Conservation (phyloP, 2,329 filamentous ascomycete species). For the Talaromyces sp. region DNA sequence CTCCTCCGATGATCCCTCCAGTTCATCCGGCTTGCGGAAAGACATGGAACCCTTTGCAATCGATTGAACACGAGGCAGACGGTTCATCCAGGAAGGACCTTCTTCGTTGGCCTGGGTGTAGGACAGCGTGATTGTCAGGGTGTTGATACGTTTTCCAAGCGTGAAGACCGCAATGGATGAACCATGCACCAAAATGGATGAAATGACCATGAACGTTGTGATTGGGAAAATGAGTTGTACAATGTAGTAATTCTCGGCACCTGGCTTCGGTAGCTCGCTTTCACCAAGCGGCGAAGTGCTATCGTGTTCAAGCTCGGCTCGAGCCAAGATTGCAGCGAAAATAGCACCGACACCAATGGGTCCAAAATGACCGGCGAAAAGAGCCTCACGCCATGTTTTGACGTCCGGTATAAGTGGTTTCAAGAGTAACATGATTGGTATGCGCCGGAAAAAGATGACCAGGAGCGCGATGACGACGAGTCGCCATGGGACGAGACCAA, state of each 20-base stretch:
- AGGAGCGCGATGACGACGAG: conserved; percentile 91
- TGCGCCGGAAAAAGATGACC: conserved; percentile 92
- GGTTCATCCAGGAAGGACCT: conserved; percentile 91
- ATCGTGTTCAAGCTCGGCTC: conserved; percentile 83
- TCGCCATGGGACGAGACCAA: conserved; percentile 83
- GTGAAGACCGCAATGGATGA: conserved; percentile 99
- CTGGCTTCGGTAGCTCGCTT: conserved; percentile 56
- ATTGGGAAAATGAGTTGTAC: conserved; percentile 94
- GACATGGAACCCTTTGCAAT: conserved; percentile 81
- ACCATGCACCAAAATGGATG: conserved; percentile 92
- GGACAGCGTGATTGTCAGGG: conserved; percentile 89
- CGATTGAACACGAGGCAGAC: conserved; percentile 80
- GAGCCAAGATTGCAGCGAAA: conserved; percentile 88
- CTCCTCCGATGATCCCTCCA: conserved; percentile 63
- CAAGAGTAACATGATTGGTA: conserved; percentile 87
- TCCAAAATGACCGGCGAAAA: conserved; percentile 96
- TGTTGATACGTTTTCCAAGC: conserved; percentile 97
- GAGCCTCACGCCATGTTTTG: conserved; percentile 95
- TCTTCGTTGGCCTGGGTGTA: conserved; percentile 91
- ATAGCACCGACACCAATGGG: conserved; percentile 97
- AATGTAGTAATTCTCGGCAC: conserved; percentile 67
- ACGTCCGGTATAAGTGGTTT: conserved; percentile 95
- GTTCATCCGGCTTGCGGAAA: conserved; percentile 66
- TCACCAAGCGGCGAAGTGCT: conserved; percentile 72
- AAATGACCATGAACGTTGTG: conserved; percentile 87